Evolutionary conservation across 352 stramenopile species (phyloP).

Genomic region (Phytopythium kandeliae): DNA sequence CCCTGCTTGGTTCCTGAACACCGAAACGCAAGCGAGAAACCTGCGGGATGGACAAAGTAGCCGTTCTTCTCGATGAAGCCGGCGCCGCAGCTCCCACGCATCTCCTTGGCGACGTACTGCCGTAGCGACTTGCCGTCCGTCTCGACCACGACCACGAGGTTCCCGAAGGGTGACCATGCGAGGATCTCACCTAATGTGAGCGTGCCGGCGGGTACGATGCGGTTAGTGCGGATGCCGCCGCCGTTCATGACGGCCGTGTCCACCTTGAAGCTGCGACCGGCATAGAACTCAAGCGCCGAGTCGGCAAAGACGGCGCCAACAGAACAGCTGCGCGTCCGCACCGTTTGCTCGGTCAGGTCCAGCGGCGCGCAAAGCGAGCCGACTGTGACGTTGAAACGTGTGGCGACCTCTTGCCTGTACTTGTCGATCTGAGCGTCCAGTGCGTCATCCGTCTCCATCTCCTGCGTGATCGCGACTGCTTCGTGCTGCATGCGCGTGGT

Average conservation of each 20-base stretch:
- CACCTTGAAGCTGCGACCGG: constrained; percentile 19
- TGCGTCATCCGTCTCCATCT: constrained; percentile 39
- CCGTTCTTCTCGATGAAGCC: constrained; percentile 47
- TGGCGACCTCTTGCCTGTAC: constrained; percentile 34
- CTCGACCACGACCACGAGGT: constrained; percentile 50
- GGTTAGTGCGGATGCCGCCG: constrained; percentile 61
- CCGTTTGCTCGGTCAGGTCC: constrained; percentile 42
- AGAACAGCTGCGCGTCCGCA: constrained; percentile 39
- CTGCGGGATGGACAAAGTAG: constrained; percentile 60
- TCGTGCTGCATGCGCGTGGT: constrained; percentile 36
- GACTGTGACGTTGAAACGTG: constrained; percentile 36
- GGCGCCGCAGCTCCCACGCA: constrained; percentile 38
- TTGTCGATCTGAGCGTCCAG: constrained; percentile 47
- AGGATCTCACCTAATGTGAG: constrained; percentile 56
- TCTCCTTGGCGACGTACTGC: constrained; percentile 44
- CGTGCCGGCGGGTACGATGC: constrained; percentile 33
- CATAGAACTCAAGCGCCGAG: constrained; percentile 41
- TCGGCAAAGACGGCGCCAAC: constrained; percentile 62
- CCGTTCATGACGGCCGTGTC: constrained; percentile 64
- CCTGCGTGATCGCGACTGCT: constrained; percentile 47
- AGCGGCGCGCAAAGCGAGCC: constrained; percentile 47
- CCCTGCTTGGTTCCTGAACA: constrained; percentile 36
- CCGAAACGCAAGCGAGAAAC: constrained; percentile 62
- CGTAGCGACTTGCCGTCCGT: constrained; percentile 57
- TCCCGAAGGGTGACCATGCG: constrained; percentile 64